Percentiles rank a stretch among this genome's conserved stretches.
phyloP scores from a whole-genome alignment of 2,329 filamentous ascomycete species.

The Alternaria solani region DNA sequence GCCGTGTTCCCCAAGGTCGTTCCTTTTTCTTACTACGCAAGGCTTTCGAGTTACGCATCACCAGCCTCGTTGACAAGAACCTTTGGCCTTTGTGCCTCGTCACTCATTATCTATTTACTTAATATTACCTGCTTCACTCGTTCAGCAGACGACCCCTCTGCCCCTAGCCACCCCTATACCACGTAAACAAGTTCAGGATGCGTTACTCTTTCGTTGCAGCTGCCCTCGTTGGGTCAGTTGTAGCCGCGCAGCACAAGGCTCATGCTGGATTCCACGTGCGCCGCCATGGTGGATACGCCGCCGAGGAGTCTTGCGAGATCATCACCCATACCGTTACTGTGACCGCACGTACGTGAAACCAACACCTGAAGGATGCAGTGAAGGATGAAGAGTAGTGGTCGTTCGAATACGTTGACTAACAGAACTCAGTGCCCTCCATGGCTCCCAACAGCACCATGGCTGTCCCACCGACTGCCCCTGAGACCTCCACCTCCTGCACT shows the following conservation, averaged over 20 bases:
- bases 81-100: slow-evolving; percentile 47
- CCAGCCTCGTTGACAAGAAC: slow-evolving; percentile 44
- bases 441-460: slow-evolving; percentile 39
- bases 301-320: slow-evolving; percentile 75
- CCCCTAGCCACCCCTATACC: slow-evolving; percentile 31
- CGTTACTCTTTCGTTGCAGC: slow-evolving; percentile 74
- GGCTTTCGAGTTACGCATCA: slow-evolving; percentile 43
- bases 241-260: slow-evolving; percentile 69
- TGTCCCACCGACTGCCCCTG: slow-evolving; percentile 57
- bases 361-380: background rate
- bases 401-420: slow-evolving; percentile 17
- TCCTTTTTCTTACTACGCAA: slow-evolving; percentile 38
- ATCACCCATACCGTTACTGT: slow-evolving; percentile 64
- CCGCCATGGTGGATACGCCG: slow-evolving; percentile 55
- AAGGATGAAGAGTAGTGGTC: background rate
- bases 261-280: slow-evolving; percentile 66
- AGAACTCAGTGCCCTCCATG: slow-evolving; percentile 30
- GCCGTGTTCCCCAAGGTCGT: slow-evolving; percentile 31
- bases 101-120: slow-evolving; percentile 45
- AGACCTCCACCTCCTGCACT: slow-evolving; percentile 79
- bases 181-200: slow-evolving; percentile 66
- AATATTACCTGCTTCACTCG: slow-evolving; percentile 76
- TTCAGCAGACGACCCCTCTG: slow-evolving; percentile 76
- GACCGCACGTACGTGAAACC: slow-evolving; percentile 56
- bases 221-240: slow-evolving; percentile 61